Evolutionary conservation across 2,329 filamentous ascomycete species (phyloP), one percentile per base, ranked within the genome.

Genomic region (Cordyceps fumosorosea): DNA sequence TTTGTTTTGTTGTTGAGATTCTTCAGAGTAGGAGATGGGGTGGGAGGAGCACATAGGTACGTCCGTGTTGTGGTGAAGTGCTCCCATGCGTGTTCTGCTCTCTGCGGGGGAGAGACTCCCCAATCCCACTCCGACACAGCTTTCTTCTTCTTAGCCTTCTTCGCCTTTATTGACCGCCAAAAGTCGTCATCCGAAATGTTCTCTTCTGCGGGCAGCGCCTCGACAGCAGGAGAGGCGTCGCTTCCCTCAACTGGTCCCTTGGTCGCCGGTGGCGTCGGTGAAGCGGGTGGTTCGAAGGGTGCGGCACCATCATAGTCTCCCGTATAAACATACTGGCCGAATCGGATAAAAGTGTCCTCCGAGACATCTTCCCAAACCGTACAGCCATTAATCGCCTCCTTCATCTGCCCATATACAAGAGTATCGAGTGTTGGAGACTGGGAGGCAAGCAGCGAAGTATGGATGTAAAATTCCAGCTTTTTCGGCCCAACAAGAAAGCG

Each of bases 291-390:
- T 53, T 53, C 24, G 20, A 47, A 47, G 32, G 57, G 29, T 44
- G 29, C 37, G 32, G 55, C 29, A 40, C 48, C 34, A 7, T 53
- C 29, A 50, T 64, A 65, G 29, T 63, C 56, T n/a, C 63, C 56
- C 29, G 57, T 64, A 44, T 64, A 65, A 10, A 60, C 44, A 26
- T 64, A 65, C 29, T 65, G 44, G 60, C 60, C 62, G 14, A 66
- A 65, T 22, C 62, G 55, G 5, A 65, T 20, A 16, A 66, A 66
- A 2, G 63, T 66, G 34, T 56, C 54, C 11, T 63, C 55, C 26
- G 62, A 62, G 22, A 66, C 51, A 42, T 60, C 56, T 6, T 58
- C 44, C 62, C 62, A 66, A 42, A 51, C 54, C 16, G 64, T 64
- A 34, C 50, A 62, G 24, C 57, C 50, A 3, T 66, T 56, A 8